Evolutionary conservation across 179 eudicot genomes (phyloP).

Genomic region (Silene noctiflora): DNA sequence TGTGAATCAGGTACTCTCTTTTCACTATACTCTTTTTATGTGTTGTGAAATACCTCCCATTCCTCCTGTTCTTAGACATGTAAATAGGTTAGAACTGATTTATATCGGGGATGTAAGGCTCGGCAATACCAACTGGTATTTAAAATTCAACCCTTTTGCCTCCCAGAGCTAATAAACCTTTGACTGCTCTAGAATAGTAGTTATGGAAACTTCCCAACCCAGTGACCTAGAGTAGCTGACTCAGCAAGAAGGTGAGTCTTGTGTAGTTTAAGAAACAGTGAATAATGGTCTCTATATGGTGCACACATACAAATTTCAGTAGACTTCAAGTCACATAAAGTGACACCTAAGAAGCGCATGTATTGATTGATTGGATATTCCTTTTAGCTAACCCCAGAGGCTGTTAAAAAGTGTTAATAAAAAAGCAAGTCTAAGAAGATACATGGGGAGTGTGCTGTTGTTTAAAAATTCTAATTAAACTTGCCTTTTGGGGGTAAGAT

Average conservation of each 20-base stretch:
- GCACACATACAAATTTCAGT: neutral
- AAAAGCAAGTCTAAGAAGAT: neutral
- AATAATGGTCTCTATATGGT: neutral
- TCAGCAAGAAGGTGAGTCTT: neutral
- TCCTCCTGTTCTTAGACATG: neutral
- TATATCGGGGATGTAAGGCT: neutral
- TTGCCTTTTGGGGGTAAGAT: constrained; percentile 2
- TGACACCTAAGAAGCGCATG: neutral
- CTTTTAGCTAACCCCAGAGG: neutral
- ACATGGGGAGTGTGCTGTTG: neutral
- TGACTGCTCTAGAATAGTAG: neutral
- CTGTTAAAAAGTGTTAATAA: neutral
- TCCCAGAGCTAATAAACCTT: neutral
- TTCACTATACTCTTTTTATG: constrained; percentile 9
- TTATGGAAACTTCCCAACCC: neutral
- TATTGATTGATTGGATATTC: neutral
- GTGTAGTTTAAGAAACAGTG: neutral
- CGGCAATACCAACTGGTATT: neutral
- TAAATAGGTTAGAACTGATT: neutral
- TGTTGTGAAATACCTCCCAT: neutral
- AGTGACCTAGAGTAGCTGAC: neutral
- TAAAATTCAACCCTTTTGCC: neutral
- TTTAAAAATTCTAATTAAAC: neutral
- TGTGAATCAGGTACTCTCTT: constrained; percentile 72
- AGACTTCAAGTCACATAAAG: constrained; percentile 2